Evolutionary conservation across 164 flowering plant species (phyloP).

Genomic region (Liquidambar formosana): DNA sequence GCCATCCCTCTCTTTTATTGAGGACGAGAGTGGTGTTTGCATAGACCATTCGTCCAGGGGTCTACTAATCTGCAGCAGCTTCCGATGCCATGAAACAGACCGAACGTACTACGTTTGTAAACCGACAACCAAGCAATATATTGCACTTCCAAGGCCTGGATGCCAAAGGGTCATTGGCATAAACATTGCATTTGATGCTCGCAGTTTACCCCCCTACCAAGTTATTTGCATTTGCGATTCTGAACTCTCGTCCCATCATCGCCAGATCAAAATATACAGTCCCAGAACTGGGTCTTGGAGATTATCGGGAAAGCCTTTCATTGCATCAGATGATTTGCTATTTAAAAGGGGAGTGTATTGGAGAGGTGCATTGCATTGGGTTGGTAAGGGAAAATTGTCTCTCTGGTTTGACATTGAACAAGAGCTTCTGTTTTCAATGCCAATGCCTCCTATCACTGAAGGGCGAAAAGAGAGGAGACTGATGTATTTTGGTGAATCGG

Average conservation of each 20-base stretch:
- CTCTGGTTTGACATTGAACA: no score
- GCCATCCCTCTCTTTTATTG: conserved; percentile 2
- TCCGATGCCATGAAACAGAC: background rate
- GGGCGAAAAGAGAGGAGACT: no score
- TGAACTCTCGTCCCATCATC: background rate
- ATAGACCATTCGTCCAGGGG: background rate
- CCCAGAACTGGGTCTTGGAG: background rate
- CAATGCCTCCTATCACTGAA: no score
- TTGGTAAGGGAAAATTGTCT: no score
- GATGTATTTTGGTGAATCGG: no score
- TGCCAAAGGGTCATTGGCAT: background rate
- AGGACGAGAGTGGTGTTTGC: background rate
- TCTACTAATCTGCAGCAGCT: conserved; percentile 3
- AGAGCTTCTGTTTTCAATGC: no score
- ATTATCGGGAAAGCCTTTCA: no score
- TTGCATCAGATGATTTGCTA: no score
- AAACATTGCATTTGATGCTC: background rate
- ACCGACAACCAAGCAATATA: conserved; percentile 1
- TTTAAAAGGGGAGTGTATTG: no score
- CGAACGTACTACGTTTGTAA: conserved; percentile 1
- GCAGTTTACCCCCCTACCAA: background rate
- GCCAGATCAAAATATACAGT: background rate
- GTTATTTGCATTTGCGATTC: conserved; percentile 1
- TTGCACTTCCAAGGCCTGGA: background rate
- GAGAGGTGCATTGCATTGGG: no score